These are phyloP conservation scores for Xanthoconium purpureum DNA, from an alignment of 768 basidiomycete species.

Conservation along the genomic window DNA sequence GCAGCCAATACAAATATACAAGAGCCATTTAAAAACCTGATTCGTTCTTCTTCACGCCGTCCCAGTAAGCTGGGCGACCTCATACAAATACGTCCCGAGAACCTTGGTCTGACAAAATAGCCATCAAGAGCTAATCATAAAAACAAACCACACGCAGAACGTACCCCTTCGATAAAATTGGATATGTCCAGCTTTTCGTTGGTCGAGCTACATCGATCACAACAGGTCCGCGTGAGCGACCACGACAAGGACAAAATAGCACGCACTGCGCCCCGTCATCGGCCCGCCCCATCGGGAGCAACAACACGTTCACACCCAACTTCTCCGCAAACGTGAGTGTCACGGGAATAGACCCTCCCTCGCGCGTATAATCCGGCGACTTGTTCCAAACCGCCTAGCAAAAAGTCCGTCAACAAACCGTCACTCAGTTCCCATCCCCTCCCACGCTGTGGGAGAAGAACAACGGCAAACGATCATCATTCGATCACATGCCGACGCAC, in stretches of 20 bases:
- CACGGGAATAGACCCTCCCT: slow-evolving; percentile 94
- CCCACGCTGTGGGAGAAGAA: slow-evolving; percentile 45
- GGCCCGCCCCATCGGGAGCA: slow-evolving; percentile 90
- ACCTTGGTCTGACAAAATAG: slow-evolving; percentile 28
- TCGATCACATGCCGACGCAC: slow-evolving; percentile 29
- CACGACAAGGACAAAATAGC: background rate
- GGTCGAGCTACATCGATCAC: slow-evolving; percentile 55
- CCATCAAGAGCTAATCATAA: background rate
- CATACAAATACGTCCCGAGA: slow-evolving; percentile 32
- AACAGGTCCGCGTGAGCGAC: background rate
- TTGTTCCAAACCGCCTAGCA: slow-evolving; percentile 55
- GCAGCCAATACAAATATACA: no score
- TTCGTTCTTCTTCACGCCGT: slow-evolving; percentile 8
- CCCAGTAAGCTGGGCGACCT: slow-evolving; percentile 24
- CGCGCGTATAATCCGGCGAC: slow-evolving; percentile 80
- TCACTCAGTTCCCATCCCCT: slow-evolving; percentile 59
- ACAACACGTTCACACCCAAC: slow-evolving; percentile 79
- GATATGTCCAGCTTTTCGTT: slow-evolving; percentile 92
- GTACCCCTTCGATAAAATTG: slow-evolving; percentile 84
- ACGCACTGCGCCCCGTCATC: slow-evolving; percentile 93
- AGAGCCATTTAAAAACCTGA: background rate
- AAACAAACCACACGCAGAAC: slow-evolving; percentile 26
- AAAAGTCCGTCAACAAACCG: background rate
- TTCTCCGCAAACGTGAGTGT: slow-evolving; percentile 92
- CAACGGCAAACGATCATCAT: no score